Evolutionary conservation across 2,329 filamentous ascomycete species (phyloP).

Genomic region (Hirsutella thompsonii): DNA sequence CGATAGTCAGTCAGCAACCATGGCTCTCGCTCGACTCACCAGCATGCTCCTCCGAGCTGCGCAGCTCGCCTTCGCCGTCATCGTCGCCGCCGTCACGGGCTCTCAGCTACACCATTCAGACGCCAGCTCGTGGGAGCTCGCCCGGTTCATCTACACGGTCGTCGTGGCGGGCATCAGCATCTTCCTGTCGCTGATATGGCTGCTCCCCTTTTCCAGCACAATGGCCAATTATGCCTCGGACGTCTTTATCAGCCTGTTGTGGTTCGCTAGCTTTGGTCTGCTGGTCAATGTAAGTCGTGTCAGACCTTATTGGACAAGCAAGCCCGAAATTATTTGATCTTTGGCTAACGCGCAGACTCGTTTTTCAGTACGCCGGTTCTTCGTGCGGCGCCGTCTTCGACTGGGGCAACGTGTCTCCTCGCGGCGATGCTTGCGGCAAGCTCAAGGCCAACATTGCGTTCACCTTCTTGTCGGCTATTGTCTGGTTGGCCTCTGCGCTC

Average conservation of each 20-base stretch:
- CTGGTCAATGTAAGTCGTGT: constrained; percentile 41
- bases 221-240: constrained; percentile 64
- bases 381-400: constrained; percentile 44
- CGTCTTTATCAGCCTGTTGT: constrained; percentile 52
- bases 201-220: constrained; percentile 54
- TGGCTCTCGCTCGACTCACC: constrained; percentile 25
- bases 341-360: constrained; percentile 3
- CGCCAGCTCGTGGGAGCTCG: constrained; percentile 37
- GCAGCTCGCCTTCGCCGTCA: constrained; percentile 56
- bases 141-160: constrained; percentile 63
- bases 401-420: constrained; percentile 41
- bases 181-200: constrained; percentile 56
- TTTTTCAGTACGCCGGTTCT: constrained; percentile 25
- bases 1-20: constrained; percentile 1
- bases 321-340: no score
- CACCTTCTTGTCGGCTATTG: constrained; percentile 54
- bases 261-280: constrained; percentile 58
- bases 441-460: constrained; percentile 64
- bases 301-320: background rate
- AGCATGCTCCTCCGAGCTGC: constrained; percentile 24
- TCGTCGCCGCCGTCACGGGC: constrained; percentile 59
- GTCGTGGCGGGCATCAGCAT: constrained; percentile 58
- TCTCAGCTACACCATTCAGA: constrained; percentile 44
- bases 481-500: constrained; percentile 54
- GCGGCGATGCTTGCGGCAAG: constrained; percentile 43